A percentile compares a stretch with the other conserved stretches of the same genome.
phyloP scores from a whole-genome alignment of 2,329 filamentous ascomycete genomes.

The Fusarium vanettenii region DNA sequence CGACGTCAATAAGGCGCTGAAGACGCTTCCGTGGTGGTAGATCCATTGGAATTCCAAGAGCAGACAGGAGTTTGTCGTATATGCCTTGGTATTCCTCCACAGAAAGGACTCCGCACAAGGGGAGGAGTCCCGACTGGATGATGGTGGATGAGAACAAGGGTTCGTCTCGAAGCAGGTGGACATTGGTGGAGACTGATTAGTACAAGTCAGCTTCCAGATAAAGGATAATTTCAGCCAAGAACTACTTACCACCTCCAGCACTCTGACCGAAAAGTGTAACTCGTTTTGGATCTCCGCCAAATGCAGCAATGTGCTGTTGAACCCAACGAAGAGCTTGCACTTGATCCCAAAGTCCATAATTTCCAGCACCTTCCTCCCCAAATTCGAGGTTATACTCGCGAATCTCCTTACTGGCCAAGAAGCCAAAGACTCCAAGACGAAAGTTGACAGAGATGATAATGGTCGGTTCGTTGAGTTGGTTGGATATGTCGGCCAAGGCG shows the following conservation, averaged over 20 bases:
- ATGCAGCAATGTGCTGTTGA: slow-evolving; percentile 7
- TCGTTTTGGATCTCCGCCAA: slow-evolving; percentile 10
- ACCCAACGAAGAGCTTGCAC: slow-evolving; percentile 17
- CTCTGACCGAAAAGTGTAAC: background rate
- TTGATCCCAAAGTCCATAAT: slow-evolving; percentile 23
- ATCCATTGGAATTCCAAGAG: background rate
- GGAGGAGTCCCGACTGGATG: slow-evolving; percentile 14
- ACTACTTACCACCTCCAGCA: background rate
- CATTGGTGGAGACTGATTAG: background rate
- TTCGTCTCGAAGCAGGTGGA: slow-evolving; percentile 6
- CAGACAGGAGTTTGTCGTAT: background rate
- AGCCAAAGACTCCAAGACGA: slow-evolving; percentile 24
- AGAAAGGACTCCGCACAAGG: slow-evolving; percentile 11
- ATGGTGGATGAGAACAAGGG: slow-evolving; percentile 11
- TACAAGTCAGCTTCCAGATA: background rate
- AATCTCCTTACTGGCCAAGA: slow-evolving; percentile 12
- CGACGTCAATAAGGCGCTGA: background rate
- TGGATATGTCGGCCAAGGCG: background rate
- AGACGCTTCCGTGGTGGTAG: background rate
- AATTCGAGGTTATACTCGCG: slow-evolving; percentile 10
- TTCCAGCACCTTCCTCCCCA: slow-evolving; percentile 4
- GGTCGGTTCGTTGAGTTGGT: background rate
- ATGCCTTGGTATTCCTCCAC: slow-evolving; percentile 6
- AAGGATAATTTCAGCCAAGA: background rate
- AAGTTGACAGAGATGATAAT: slow-evolving; percentile 10